phyloP scores from a whole-genome alignment of 164 flowering plant species.

The Litsea cubeba region DNA sequence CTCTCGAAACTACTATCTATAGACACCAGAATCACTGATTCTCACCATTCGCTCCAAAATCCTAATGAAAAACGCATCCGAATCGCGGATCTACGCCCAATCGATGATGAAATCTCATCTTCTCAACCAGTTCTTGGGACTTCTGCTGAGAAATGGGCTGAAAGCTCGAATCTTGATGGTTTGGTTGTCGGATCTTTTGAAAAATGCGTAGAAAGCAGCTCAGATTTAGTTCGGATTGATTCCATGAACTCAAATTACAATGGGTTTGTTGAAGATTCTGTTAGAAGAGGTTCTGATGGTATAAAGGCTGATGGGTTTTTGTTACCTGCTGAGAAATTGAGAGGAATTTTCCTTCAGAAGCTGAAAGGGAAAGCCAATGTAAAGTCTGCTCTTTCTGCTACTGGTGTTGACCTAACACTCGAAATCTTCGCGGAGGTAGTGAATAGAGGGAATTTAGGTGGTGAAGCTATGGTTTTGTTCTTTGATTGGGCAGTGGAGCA shows the following conservation, averaged over 20 bases:
- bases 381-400: conserved; percentile 43
- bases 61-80: background rate
- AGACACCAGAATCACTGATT: conserved; percentile 12
- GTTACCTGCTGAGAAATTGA: conserved; percentile 65
- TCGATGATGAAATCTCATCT: background rate
- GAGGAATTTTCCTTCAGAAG: conserved; percentile 86
- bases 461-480: conserved; percentile 66
- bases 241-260: background rate
- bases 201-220: background rate
- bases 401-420: conserved; percentile 35
- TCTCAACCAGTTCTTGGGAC: background rate
- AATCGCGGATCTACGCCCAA: background rate
- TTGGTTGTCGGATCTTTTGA: background rate
- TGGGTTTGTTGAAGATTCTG: conserved; percentile 1
- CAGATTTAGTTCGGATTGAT: background rate
- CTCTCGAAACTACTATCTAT: conserved; percentile 51
- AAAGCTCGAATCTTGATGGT: background rate
- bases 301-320: conserved; percentile 39
- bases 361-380: conserved; percentile 53
- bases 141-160: background rate
- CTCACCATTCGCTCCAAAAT: conserved; percentile 6
- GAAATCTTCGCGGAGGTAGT: conserved; percentile 59
- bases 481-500: conserved; percentile 74
- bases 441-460: conserved; percentile 61
- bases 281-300: conserved; percentile 13